Base-by-base conservation (phyloP, 2,329 filamentous ascomycete species). In the Colletotrichum sp. region DNA sequence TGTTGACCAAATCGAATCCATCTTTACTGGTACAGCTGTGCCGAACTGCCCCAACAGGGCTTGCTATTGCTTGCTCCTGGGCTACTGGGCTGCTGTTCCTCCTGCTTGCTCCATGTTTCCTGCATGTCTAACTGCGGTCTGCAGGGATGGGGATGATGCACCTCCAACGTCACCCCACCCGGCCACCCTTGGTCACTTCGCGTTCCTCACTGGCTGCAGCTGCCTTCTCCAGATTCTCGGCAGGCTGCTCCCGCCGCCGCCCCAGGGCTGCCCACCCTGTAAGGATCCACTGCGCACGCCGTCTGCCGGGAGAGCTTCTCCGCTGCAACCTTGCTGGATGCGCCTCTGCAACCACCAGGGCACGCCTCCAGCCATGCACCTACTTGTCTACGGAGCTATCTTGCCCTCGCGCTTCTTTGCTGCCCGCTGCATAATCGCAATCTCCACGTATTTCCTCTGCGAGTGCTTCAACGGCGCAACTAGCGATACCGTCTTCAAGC, bases 241-340 rank as follows among this genome's bases (percentile, higher is more conserved):
- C 48, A 38, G 65, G 65, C 65, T 67, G 28, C 16, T 64, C 36
- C 67, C 71, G 67, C 72, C 61, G 72, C 72, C 48, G 43, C 43
- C 43, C 43, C 4, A 52, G 43, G n/a, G 43, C 6, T 58, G 60
- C 57, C 61, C 48, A 60, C 48, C 28, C 32, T 36, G 52, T 38
- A 68, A 28, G 66, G 55, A 67, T 68, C 73, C 73, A 75, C 73
- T 63, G 57, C 64, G 21, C 52, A 72, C 68, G 61, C 55, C 61
- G 72, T 72, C 68, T 55, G 68, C 69, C 61, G 72, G 70, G 63
- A 9, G 69, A 55, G 34, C 34, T n/a, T 61, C 55, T 69, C 67
- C 67, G 66, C 66, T 55, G 34, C 61, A 43, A 64, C 66, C 18
- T 73, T 32, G 21, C 43, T 15, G 30, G 21, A 58, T 58, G 32